phyloP scores from a whole-genome alignment of 1,139 yeast genomes.

The Kluyveromyces sp. region DNA sequence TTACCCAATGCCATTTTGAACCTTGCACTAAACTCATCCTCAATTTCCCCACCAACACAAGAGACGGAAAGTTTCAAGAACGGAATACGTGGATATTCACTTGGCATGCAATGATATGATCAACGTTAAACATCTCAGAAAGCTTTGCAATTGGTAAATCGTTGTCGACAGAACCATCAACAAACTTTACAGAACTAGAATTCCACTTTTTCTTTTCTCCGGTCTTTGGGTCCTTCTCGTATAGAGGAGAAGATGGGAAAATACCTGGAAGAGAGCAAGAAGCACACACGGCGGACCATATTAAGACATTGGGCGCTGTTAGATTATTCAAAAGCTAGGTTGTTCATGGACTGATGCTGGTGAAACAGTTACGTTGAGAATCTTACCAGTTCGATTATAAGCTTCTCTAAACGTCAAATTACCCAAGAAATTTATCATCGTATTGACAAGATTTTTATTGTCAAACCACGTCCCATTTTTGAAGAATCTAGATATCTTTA shows the following conservation, averaged over 20 bases:
- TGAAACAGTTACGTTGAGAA: slow-evolving; percentile 83
- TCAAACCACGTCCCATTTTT: slow-evolving; percentile 80
- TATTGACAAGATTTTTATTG: slow-evolving; percentile 57
- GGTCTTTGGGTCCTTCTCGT: slow-evolving; percentile 72
- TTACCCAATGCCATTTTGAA: slow-evolving; percentile 48
- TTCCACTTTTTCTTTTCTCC: slow-evolving; percentile 59
- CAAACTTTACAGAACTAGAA: slow-evolving; percentile 62
- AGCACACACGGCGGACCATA: slow-evolving; percentile 97
- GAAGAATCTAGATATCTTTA: slow-evolving; percentile 40
- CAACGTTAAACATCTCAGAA: slow-evolving; percentile 93
- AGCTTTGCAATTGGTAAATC: slow-evolving; percentile 85
- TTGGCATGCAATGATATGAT: slow-evolving; percentile 93
- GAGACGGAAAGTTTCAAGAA: slow-evolving; percentile 59
- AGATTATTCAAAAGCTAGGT: slow-evolving; percentile 75
- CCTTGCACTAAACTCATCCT: slow-evolving; percentile 50
- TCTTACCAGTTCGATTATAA: slow-evolving; percentile 75
- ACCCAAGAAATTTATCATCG: slow-evolving; percentile 78
- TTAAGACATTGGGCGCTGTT: slow-evolving; percentile 89
- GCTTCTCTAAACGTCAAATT: slow-evolving; percentile 94
- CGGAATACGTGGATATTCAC: slow-evolving; percentile 93
- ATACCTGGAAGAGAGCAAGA: slow-evolving; percentile 91
- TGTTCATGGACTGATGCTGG: slow-evolving; percentile 76
- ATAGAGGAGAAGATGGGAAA: slow-evolving; percentile 77
- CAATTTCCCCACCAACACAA: slow-evolving; percentile 64
- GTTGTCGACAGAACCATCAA: slow-evolving; percentile 93